Evolutionary conservation across 192 early-diverging fungal species (phyloP).

Genomic region (Coemansia sp.): DNA sequence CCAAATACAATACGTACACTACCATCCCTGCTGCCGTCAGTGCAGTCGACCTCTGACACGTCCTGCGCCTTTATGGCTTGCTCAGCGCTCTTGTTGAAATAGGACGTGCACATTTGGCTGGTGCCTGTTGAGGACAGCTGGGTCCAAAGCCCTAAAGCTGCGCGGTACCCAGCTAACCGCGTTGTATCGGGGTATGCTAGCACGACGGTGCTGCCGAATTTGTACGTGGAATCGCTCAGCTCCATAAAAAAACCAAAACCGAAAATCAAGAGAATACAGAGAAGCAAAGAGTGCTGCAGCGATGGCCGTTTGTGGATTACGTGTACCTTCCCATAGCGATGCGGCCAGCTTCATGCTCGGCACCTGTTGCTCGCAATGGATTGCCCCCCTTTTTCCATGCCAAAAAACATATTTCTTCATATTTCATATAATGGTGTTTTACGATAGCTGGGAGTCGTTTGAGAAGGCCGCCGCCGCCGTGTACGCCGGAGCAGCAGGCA

Average conservation of each 20-base stretch:
- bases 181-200: conserved; percentile 47
- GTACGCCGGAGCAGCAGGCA: conserved; percentile 27
- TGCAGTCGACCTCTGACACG: background rate
- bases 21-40: background rate
- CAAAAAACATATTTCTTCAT: background rate
- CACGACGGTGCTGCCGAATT: conserved; percentile 28
- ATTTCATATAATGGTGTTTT: conserved; percentile 27
- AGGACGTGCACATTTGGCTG: background rate
- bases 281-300: background rate
- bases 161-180: conserved; percentile 42
- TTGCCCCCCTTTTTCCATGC: background rate
- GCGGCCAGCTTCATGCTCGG: background rate
- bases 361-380: background rate
- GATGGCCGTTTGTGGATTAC: background rate
- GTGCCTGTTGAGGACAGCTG: background rate
- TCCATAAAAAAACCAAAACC: conserved; percentile 13
- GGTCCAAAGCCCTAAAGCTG: conserved; percentile 32
- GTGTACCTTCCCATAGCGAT: conserved; percentile 7
- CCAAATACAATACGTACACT: conserved; percentile 16
- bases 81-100: conserved; percentile 4
- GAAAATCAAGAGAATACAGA: background rate
- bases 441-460: conserved; percentile 40
- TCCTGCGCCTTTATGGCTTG: conserved; percentile 3
- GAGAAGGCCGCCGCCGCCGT: conserved; percentile 28
- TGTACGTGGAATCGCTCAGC: conserved; percentile 22